phyloP scores from a whole-genome alignment of 2,329 filamentous ascomycete species.

The Aspergillus alliaceus region DNA sequence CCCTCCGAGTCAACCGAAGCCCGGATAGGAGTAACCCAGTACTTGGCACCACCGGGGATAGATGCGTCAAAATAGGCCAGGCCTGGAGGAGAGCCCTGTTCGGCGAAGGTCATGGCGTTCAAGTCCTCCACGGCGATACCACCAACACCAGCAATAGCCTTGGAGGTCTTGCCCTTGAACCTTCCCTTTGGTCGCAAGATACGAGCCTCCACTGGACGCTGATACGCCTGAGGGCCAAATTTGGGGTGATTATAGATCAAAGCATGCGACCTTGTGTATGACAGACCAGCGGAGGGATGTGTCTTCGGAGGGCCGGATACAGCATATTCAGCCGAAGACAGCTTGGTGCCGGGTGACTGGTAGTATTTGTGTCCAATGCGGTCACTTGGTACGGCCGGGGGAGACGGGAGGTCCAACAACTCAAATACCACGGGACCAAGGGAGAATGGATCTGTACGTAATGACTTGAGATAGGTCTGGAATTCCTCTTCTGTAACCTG shows the following conservation, averaged over 20 bases:
- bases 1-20: slow-evolving; percentile 49
- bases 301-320: slow-evolving; percentile 57
- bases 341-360: slow-evolving; percentile 34
- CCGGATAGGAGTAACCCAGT: slow-evolving; percentile 51
- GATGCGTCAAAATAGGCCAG: slow-evolving; percentile 45
- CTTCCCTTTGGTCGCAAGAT: slow-evolving; percentile 52
- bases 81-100: slow-evolving; percentile 41
- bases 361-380: slow-evolving; percentile 36
- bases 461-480: slow-evolving; percentile 45
- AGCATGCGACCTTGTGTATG: slow-evolving; percentile 58
- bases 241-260: slow-evolving; percentile 60
- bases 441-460: slow-evolving; percentile 42
- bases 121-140: slow-evolving; percentile 43
- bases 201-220: slow-evolving; percentile 57
- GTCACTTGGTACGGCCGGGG: slow-evolving; percentile 38
- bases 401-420: slow-evolving; percentile 57
- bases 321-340: slow-evolving; percentile 45
- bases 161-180: slow-evolving; percentile 31
- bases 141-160: slow-evolving; percentile 41
- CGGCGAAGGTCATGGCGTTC: slow-evolving; percentile 33
- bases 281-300: slow-evolving; percentile 65
- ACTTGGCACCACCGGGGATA: slow-evolving; percentile 52
- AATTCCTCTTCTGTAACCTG: slow-evolving; percentile 48
- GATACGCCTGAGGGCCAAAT: slow-evolving; percentile 57
- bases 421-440: slow-evolving; percentile 55